phyloP scores from a whole-genome alignment of 2,329 filamentous ascomycete species.

The Aspergillus hiratsukae region DNA sequence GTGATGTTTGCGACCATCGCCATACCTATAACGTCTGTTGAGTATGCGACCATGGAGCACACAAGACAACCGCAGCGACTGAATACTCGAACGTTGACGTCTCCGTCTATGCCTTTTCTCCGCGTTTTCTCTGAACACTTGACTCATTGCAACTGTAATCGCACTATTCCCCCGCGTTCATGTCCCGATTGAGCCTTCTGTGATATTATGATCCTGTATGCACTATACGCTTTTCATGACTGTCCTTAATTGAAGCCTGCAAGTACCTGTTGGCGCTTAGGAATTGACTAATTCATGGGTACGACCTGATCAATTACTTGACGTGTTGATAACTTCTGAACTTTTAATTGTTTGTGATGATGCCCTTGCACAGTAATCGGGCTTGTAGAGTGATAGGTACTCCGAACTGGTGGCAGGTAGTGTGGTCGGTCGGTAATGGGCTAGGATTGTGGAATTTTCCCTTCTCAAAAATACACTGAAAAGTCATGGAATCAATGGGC shows the following conservation, averaged over 20 bases:
- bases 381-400: background rate
- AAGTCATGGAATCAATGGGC: background rate
- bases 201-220: conserved; percentile 6
- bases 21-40: background rate
- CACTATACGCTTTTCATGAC: conserved; percentile 4
- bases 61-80: background rate
- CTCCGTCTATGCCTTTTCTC: background rate
- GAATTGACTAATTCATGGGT: background rate
- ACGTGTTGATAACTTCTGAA: background rate
- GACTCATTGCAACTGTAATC: conserved; percentile 1
- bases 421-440: no score
- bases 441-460: background rate
- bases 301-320: background rate
- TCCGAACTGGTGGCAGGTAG: no score
- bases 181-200: conserved; percentile 3
- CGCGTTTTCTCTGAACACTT: background rate
- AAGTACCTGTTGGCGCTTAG: background rate
- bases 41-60: background rate
- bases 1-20: background rate
- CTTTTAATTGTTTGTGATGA: no score
- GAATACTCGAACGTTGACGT: background rate
- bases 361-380: background rate
- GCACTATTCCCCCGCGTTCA: conserved; percentile 7
- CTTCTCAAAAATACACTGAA: background rate
- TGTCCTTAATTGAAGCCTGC: conserved; percentile 8